phyloP scores from a whole-genome alignment of 345 rosid genomes.

The Eutrema heterophyllum region DNA sequence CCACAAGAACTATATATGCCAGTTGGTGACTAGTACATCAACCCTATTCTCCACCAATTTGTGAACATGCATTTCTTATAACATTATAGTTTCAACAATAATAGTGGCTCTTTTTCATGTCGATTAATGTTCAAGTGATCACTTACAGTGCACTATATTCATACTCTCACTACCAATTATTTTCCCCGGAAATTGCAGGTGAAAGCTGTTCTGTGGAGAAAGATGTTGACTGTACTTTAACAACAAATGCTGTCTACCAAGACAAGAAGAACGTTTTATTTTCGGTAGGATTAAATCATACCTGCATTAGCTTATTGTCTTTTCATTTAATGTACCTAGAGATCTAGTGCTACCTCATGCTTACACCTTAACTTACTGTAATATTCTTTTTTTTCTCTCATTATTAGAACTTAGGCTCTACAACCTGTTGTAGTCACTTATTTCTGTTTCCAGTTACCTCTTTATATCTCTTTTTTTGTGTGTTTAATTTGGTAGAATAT shows the following conservation, averaged over 20 bases:
- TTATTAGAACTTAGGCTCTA: neutral
- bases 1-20: conserved; percentile 8
- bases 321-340: neutral
- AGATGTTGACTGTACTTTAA: conserved; percentile 57
- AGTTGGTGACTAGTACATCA: conserved; percentile 2
- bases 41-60: neutral
- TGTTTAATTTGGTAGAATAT: conserved; percentile 10
- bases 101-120: neutral
- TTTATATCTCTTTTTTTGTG: neutral
- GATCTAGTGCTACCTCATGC: neutral
- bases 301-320: conserved; percentile 16
- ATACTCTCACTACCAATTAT: conserved; percentile 13
- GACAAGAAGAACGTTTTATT: conserved; percentile 97
- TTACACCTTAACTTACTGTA: conserved; percentile 2
- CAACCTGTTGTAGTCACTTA: neutral
- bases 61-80: neutral
- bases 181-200: conserved; percentile 48
- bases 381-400: neutral
- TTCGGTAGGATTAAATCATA: conserved; percentile 56
- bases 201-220: conserved; percentile 97
- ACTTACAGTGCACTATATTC: neutral
- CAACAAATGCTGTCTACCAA: conserved; percentile 96
- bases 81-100: conserved; percentile 11
- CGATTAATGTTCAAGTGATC: neutral
- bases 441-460: neutral